Evolutionary conservation across 768 basidiomycete species (phyloP).

Genomic region (Pilatotrama ljubarskyi): DNA sequence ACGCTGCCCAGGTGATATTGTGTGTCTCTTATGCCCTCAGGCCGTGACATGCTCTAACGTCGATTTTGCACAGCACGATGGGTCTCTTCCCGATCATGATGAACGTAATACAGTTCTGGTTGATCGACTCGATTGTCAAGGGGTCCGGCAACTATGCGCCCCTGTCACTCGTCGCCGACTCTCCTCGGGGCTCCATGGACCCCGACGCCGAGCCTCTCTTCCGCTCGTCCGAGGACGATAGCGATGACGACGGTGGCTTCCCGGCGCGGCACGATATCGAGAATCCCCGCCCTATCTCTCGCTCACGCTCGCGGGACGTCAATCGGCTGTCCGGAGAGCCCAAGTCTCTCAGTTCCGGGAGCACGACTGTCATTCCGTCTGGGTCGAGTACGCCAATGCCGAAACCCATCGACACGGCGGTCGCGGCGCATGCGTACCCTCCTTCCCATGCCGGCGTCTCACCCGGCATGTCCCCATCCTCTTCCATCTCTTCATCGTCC

Average conservation of each 20-base stretch:
- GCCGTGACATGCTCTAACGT: too few species aligned
- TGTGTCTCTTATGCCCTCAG: slow-evolving; percentile 41
- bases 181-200: slow-evolving; percentile 38
- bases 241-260: slow-evolving; percentile 36
- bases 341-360: slow-evolving; percentile 42
- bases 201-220: slow-evolving; percentile 67
- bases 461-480: slow-evolving; percentile 38
- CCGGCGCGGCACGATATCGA: slow-evolving; percentile 44
- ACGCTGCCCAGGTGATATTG: slow-evolving; percentile 78
- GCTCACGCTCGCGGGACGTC: slow-evolving; percentile 27
- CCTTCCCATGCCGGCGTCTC: slow-evolving; percentile 46
- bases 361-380: slow-evolving; percentile 32
- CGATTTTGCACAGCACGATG: slow-evolving; percentile 67
- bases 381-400: slow-evolving; percentile 28
- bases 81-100: slow-evolving; percentile 87
- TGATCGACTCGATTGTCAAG: slow-evolving; percentile 93
- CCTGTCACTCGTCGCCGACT: slow-evolving; percentile 42
- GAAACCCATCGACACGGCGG: slow-evolving; percentile 27
- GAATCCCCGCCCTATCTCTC: slow-evolving; percentile 41
- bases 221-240: slow-evolving; percentile 52
- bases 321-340: slow-evolving; percentile 30
- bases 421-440: slow-evolving; percentile 58
- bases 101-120: slow-evolving; percentile 92
- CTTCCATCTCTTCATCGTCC: slow-evolving; percentile 36
- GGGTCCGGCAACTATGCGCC: slow-evolving; percentile 45